Conservation (phyloP, 352 stramenopile genomes). For the Phytophthora meadii region DNA sequence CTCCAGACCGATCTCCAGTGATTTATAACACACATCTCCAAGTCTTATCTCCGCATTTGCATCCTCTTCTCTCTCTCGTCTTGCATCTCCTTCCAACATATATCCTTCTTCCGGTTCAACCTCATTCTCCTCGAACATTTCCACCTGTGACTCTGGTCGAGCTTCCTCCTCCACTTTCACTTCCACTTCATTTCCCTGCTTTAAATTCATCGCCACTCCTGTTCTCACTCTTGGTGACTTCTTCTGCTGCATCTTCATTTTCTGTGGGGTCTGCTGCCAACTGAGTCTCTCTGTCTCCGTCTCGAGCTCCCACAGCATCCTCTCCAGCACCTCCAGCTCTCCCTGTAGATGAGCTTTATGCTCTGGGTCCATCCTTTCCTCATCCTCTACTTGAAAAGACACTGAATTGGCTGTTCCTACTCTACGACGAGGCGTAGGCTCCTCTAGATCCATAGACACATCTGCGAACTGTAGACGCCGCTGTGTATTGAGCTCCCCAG, state of each 20-base stretch:
- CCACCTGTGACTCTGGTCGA: background rate
- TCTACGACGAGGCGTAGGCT: slow-evolving; percentile 15
- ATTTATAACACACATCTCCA: slow-evolving; percentile 52
- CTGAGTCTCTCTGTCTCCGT: slow-evolving; percentile 39
- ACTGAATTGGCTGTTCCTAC: slow-evolving; percentile 17
- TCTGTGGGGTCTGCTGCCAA: slow-evolving; percentile 24
- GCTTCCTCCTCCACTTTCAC: slow-evolving; percentile 3
- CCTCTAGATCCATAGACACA: slow-evolving; percentile 30
- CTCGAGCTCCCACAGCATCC: slow-evolving; percentile 49
- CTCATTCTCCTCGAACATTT: slow-evolving; percentile 1
- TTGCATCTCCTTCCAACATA: background rate
- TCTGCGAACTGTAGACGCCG: slow-evolving; percentile 30
- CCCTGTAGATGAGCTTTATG: slow-evolving; percentile 38
- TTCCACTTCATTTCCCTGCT: background rate
- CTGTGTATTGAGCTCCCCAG: slow-evolving; percentile 27
- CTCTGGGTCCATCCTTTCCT: slow-evolving; percentile 21
- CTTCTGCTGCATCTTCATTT: slow-evolving; percentile 19
- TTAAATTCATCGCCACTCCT: slow-evolving; percentile 1
- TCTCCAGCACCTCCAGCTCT: slow-evolving; percentile 49
- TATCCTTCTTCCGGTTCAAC: slow-evolving; percentile 13
- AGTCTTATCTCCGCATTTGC: slow-evolving; percentile 23
- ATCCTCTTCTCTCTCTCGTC: slow-evolving; percentile 7
- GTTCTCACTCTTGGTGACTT: slow-evolving; percentile 9
- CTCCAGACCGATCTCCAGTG: slow-evolving; percentile 39
- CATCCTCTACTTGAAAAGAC: slow-evolving; percentile 40